phyloP scores from a whole-genome alignment of 2,329 filamentous ascomycete genomes.

The Phialemonium atrogriseum region DNA sequence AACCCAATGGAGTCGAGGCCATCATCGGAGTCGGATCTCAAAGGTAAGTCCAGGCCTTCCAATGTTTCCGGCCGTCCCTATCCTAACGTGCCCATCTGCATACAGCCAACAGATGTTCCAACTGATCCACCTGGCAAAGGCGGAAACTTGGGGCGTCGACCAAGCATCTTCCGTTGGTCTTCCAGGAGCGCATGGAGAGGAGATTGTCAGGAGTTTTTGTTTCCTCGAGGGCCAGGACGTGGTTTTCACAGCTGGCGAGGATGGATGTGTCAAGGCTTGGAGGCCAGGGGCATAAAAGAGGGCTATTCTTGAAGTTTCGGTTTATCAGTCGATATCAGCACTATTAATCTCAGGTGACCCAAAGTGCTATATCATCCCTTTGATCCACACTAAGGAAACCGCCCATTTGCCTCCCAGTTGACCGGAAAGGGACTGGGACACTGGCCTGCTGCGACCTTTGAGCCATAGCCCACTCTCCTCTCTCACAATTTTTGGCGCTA shows the following conservation, averaged over 20 bases:
- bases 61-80: conserved; percentile 1
- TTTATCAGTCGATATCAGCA: too few relatives aligned
- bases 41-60: conserved; percentile 43
- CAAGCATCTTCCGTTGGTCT: conserved; percentile 49
- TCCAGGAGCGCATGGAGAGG: conserved; percentile 53
- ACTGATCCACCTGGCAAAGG: conserved; percentile 49
- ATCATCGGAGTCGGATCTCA: conserved; percentile 59
- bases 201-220: conserved; percentile 56
- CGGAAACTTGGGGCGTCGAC: conserved; percentile 45
- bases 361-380: too few relatives aligned
- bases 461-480: too few relatives aligned
- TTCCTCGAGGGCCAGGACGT: conserved; percentile 52
- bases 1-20: conserved; percentile 49
- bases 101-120: conserved; percentile 48
- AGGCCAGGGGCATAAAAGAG: conserved; percentile 24
- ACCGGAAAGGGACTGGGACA: too few relatives aligned
- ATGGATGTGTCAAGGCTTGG: conserved; percentile 51
- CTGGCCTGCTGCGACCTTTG: too few relatives aligned
- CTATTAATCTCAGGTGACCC: too few relatives aligned
- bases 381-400: too few relatives aligned
- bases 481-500: too few relatives aligned
- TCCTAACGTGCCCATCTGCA: conserved; percentile 5
- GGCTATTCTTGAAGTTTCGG: too few relatives aligned
- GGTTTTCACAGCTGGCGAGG: conserved; percentile 52
- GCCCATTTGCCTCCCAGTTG: too few relatives aligned